phyloP scores from a whole-genome alignment of 495 filamentous ascomycete genomes.

The Sphaerosporella brunnea region DNA sequence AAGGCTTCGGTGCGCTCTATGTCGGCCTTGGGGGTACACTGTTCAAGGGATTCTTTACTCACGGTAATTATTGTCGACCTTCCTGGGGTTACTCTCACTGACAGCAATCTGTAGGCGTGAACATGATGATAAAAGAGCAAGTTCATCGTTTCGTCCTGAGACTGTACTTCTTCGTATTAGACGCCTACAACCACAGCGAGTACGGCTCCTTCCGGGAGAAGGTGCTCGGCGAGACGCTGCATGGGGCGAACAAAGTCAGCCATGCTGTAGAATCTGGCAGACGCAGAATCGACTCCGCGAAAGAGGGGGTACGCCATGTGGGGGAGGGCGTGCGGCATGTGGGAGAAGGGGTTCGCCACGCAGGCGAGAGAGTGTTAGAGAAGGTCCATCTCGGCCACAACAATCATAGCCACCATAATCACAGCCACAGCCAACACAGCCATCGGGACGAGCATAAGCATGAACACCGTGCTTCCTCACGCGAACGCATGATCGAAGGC shows the following conservation, averaged over 20 bases:
- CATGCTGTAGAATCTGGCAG: conserved; percentile 12
- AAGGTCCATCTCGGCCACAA: conserved; percentile 2
- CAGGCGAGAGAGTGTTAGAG: neutral
- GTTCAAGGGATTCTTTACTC: conserved; percentile 67
- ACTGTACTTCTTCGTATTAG: conserved; percentile 39
- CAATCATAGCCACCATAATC: too few relatives aligned
- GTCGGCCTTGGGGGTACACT: conserved; percentile 61
- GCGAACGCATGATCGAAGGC: neutral
- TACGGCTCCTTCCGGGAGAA: conserved; percentile 21
- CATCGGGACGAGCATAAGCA: neutral
- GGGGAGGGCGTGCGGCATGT: neutral
- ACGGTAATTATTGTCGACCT: conserved; percentile 30
- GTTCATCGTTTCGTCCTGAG: conserved; percentile 60
- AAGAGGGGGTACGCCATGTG: neutral
- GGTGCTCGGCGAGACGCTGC: conserved; percentile 14
- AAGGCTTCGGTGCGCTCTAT: conserved; percentile 57
- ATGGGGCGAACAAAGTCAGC: conserved; percentile 10
- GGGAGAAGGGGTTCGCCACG: neutral
- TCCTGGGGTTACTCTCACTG: neutral
- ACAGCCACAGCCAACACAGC: too few relatives aligned
- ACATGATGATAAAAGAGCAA: conserved; percentile 74
- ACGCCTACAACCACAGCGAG: conserved; percentile 21
- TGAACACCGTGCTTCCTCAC: neutral
- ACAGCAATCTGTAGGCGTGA: conserved; percentile 35
- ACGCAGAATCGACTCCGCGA: conserved; percentile 8